Conservation (phyloP, 441 rosid species). For the Euphorbia celastroides region DNA sequence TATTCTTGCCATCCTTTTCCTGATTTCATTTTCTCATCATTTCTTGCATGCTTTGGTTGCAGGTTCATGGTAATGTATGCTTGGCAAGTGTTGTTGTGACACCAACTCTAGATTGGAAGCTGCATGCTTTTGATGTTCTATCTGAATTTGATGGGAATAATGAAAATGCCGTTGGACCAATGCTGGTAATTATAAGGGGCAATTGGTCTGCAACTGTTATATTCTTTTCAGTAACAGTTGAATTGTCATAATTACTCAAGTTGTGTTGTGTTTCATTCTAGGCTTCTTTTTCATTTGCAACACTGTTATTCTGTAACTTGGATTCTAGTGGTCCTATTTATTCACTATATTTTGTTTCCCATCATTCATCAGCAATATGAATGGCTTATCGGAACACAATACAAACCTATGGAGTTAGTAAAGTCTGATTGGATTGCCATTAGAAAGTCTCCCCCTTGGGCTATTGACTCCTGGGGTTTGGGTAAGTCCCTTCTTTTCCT, state of each 20-base stretch:
- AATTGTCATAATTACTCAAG: neutral
- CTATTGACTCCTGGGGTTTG: conserved; percentile 99
- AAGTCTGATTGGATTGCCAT: conserved; percentile 92
- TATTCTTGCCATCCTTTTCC: neutral
- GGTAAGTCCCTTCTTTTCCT: conserved; percentile 45
- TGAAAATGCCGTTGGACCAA: conserved; percentile 75
- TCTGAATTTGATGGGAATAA: conserved; percentile 93
- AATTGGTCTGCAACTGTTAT: neutral
- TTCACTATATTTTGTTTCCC: conserved; percentile 2
- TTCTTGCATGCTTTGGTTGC: conserved; percentile 23
- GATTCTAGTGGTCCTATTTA: conserved; percentile 3
- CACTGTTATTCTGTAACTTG: neutral
- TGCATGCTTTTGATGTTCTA: conserved; percentile 94
- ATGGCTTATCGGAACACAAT: conserved; percentile 90
- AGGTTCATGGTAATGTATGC: conserved; percentile 99
- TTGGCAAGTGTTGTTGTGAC: conserved; percentile 94
- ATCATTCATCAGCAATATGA: conserved; percentile 65
- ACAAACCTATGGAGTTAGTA: conserved; percentile 85
- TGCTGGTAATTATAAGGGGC: conserved; percentile 75
- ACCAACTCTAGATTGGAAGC: conserved; percentile 97
- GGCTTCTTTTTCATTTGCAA: too few relatives aligned
- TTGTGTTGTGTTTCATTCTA: neutral
- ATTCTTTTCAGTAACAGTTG: neutral
- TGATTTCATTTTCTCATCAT: neutral
- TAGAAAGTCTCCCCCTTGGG: conserved; percentile 97